These are phyloP conservation scores for Sutorius eximius DNA, from an alignment of 1,284 basidiomycete species.

Conservation along the genomic window DNA sequence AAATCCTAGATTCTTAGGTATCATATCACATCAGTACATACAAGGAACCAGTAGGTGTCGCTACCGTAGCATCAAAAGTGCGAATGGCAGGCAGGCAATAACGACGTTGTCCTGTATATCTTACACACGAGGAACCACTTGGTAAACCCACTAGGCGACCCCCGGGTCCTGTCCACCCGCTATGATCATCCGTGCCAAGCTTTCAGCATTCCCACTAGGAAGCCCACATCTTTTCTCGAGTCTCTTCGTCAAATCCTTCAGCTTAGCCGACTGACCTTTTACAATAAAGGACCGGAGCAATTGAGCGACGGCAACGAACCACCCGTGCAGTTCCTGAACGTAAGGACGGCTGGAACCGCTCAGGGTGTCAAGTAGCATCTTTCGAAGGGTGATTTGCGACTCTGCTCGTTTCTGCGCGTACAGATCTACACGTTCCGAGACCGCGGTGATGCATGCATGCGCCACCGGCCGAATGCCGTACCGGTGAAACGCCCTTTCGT, in stretches of 20 bases:
- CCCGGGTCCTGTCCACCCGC: neutral
- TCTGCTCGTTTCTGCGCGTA: neutral
- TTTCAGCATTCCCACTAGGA: neutral
- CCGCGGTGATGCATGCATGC: constrained; percentile 34
- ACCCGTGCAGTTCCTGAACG: neutral
- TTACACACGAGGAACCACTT: neutral
- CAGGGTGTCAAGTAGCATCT: neutral
- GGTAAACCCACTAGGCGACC: neutral
- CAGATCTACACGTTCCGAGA: constrained; percentile 4
- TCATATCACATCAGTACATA: no score
- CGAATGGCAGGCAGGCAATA: no score
- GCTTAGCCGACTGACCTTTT: neutral
- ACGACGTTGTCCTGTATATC: neutral
- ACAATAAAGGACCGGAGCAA: neutral
- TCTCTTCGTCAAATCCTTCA: neutral
- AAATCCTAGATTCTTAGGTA: no score
- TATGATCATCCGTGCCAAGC: neutral
- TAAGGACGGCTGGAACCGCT: neutral
- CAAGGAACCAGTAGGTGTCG: no score
- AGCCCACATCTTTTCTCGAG: neutral
- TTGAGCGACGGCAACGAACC: neutral
- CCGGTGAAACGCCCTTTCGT: constrained; percentile 15
- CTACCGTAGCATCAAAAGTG: no score
- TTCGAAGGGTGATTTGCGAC: neutral
- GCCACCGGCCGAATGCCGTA: constrained; percentile 23